phyloP scores from a whole-genome alignment of 257 asterid species.

The Voacanga thouarsii region DNA sequence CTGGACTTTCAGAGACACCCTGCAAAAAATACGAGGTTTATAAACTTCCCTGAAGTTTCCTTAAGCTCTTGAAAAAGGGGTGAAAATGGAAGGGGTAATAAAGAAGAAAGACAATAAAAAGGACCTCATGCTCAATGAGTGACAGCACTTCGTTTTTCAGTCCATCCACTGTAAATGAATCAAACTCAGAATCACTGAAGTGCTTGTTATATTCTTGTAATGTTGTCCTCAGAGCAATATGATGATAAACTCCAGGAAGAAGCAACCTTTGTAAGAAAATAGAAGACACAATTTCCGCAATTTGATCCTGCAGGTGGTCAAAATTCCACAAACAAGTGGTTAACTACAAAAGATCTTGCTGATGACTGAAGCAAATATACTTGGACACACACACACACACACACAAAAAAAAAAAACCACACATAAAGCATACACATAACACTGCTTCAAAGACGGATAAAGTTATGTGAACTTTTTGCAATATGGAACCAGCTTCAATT shows the following conservation, averaged over 20 bases:
- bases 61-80: not conserved
- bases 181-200: slow-evolving; percentile 76
- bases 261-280: slow-evolving; percentile 76
- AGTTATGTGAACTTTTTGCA: not conserved
- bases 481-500: not conserved
- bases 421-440: not conserved
- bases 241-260: slow-evolving; percentile 78
- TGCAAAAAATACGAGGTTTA: slow-evolving; percentile 33
- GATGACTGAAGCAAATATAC: not conserved
- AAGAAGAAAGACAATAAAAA: slow-evolving; percentile 14
- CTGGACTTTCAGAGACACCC: slow-evolving; percentile 67
- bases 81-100: not conserved
- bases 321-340: not conserved
- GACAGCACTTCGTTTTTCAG: slow-evolving; percentile 81
- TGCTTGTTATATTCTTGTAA: slow-evolving; percentile 66
- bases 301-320: slow-evolving; percentile 68
- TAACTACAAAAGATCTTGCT: not conserved
- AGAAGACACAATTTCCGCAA: slow-evolving; percentile 71
- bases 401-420: not conserved
- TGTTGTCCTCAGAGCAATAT: slow-evolving; percentile 66
- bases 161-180: slow-evolving; percentile 67
- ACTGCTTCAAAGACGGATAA: not conserved
- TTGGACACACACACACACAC: too few relatives aligned
- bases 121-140: slow-evolving; percentile 72
- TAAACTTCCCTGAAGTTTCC: slow-evolving; percentile 20